Evolutionary conservation across 108 stramenopile species (phyloP), one percentile per base, ranked within the genome.

Genomic region (Asterionellopsis glacialis): DNA sequence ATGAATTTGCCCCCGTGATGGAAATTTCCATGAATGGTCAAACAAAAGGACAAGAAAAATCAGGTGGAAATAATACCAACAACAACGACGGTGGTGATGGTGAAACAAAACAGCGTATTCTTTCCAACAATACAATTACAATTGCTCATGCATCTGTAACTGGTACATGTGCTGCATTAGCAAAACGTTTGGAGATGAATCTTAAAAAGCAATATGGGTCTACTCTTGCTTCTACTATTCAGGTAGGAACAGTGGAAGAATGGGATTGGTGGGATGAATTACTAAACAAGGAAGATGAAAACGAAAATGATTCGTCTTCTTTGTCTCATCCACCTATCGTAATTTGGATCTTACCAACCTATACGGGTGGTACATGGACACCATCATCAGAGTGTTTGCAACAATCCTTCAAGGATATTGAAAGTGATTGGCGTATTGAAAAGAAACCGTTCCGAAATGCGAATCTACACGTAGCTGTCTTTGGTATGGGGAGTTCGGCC

Each of bases 221-320:
- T 0, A 57, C 40, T 44, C 63, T 49, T 51, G 56, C 38, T 47
- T 28, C 48, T 23, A 62, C 22, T 21, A 65, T 87, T 18, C 83
- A 81, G 63, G 52, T 83, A 48, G 76, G 71, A 21, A 43, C 58
- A 11, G 52, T 81, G 25, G 76, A 77, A 45, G 74, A 81, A 57
- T 70, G 83, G 67, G 93, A 94, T 71, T 94, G 93, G 93, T 94
- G 89, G 89, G 93, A 94, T 69, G 87, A 94, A 55, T 45, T 94
- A n/a, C 47, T 91, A 22, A 94, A 94, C 66, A 57, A 77, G 47
- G 84, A 91, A 41, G 63, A 79, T 14, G 74, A 74, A 4, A 61
- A 68, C 15, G 47, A 68, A 23, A 13, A 14, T 13, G 25, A 0
- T 1, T 56, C 24, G 6, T 43, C 14, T 28, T 48, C 55, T 13